Evolutionary conservation across 257 asterid species (phyloP).

Genomic region (Scutellaria galericulata): DNA sequence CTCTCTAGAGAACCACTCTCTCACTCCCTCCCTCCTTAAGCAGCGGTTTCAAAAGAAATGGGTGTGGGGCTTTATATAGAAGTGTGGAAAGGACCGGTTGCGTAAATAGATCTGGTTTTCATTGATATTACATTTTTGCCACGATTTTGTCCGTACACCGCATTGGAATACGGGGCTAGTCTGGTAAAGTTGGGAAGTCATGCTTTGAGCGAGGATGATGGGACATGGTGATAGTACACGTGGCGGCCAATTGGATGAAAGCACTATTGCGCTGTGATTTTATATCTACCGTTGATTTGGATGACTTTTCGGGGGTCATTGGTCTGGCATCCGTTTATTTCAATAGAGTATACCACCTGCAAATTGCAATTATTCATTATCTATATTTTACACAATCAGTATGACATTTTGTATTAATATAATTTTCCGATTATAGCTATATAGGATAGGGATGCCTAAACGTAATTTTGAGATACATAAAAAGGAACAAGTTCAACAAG

Average conservation of each 20-base stretch:
- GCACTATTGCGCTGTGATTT: background rate
- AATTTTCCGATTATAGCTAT: too few relatives aligned
- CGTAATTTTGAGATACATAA: too few relatives aligned
- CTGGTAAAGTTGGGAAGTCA: slow-evolving; percentile 37
- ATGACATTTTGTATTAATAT: too few relatives aligned
- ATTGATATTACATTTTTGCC: slow-evolving; percentile 55
- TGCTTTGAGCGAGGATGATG: slow-evolving; percentile 43
- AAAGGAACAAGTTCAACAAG: too few relatives aligned
- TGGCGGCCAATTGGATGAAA: slow-evolving; percentile 31
- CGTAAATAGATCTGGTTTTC: slow-evolving; percentile 33
- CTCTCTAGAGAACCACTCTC: slow-evolving; percentile 30
- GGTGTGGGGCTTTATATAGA: slow-evolving; percentile 59
- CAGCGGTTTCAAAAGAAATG: slow-evolving; percentile 55
- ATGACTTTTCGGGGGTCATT: background rate
- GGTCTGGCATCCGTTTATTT: slow-evolving; percentile 6
- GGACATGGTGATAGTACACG: slow-evolving; percentile 27
- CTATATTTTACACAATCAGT: too few relatives aligned
- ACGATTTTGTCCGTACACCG: slow-evolving; percentile 31
- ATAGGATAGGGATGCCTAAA: too few relatives aligned
- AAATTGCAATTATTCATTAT: background rate
- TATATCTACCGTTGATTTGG: slow-evolving; percentile 29
- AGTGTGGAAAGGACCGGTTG: slow-evolving; percentile 25
- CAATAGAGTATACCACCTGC: slow-evolving; percentile 5
- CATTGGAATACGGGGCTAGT: slow-evolving; percentile 33
- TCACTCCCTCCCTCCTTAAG: slow-evolving; percentile 48